Percentiles rank a stretch among this genome's conserved stretches.
These are phyloP conservation scores for Xylaria telfairii DNA, from an alignment of 495 filamentous ascomycete genomes.

Conservation along the genomic window DNA sequence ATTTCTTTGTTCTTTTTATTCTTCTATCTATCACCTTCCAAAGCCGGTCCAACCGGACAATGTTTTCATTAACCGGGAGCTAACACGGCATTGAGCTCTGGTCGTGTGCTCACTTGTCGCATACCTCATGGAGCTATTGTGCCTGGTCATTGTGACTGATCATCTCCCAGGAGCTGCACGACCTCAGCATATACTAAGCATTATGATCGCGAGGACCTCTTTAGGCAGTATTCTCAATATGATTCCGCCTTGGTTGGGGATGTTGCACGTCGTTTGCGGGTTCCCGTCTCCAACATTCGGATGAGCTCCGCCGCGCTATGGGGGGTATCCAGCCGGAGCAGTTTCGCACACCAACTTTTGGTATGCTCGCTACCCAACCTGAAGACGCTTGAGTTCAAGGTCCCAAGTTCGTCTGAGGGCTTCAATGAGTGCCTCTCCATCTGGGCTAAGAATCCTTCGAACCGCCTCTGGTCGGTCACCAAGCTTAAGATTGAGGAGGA, in stretches of 20 bases:
- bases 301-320: conserved; percentile 26
- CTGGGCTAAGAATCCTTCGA: conserved; percentile 25
- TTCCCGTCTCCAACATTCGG: conserved; percentile 26
- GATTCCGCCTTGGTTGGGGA: conserved; percentile 28
- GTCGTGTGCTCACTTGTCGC: conserved; percentile 14
- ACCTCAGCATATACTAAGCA: conserved; percentile 27
- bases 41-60: background rate
- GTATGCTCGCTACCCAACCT: conserved; percentile 27
- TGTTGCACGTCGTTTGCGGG: conserved; percentile 23
- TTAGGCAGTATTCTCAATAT: conserved; percentile 27
- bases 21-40: background rate
- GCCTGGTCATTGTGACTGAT: conserved; percentile 13
- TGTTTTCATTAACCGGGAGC: background rate
- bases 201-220: conserved; percentile 27
- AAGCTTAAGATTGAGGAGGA: conserved; percentile 26
- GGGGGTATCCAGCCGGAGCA: conserved; percentile 23
- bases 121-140: background rate
- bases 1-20: background rate
- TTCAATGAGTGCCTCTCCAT: conserved; percentile 29
- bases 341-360: conserved; percentile 26
- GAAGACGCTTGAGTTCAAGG: conserved; percentile 22
- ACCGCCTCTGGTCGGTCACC: conserved; percentile 26
- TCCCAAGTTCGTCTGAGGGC: conserved; percentile 25
- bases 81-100: background rate
- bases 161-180: conserved; percentile 26